phyloP scores from a whole-genome alignment of 1,284 basidiomycete species.

The Rhodotorula mucilaginosa region DNA sequence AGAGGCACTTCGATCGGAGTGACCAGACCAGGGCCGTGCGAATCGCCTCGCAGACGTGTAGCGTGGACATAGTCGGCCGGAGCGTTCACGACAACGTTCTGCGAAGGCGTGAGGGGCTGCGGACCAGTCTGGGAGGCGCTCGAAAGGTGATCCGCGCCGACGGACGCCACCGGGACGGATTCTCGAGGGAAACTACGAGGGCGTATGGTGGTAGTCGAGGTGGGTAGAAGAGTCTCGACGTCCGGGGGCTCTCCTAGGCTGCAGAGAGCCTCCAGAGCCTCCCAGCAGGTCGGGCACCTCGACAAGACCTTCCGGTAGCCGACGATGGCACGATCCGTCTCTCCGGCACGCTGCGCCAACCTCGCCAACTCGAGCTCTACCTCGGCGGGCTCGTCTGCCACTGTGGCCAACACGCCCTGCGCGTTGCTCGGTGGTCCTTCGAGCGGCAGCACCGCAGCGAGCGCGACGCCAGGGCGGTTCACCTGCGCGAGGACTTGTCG shows the following conservation, averaged over 20 bases:
- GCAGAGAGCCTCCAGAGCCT: constrained; percentile 87
- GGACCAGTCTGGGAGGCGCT: constrained; percentile 1
- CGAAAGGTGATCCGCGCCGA: neutral
- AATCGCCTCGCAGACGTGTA: neutral
- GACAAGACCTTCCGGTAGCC: constrained; percentile 71
- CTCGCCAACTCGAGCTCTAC: constrained; percentile 41
- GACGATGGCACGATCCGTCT: constrained; percentile 65
- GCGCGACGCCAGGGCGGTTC: constrained; percentile 9
- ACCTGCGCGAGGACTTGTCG: constrained; percentile 37
- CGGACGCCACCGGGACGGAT: constrained; percentile 28
- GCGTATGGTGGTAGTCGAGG: neutral
- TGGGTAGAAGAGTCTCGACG: constrained; percentile 25
- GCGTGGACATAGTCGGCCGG: neutral
- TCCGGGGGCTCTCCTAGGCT: constrained; percentile 62
- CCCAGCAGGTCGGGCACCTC: constrained; percentile 82
- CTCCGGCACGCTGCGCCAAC: constrained; percentile 70
- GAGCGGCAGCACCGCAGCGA: constrained; percentile 7
- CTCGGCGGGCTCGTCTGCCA: constrained; percentile 7
- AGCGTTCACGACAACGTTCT: constrained; percentile 31
- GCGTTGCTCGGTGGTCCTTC: neutral
- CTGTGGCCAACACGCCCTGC: neutral
- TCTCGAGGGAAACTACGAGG: constrained; percentile 10
- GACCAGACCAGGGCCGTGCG: constrained; percentile 12
- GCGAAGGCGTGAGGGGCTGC: constrained; percentile 25
- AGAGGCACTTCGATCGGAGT: constrained; percentile 25